Base-by-base conservation (phyloP, 1,284 basidiomycete genomes). In the Anthracocystis setariae region DNA sequence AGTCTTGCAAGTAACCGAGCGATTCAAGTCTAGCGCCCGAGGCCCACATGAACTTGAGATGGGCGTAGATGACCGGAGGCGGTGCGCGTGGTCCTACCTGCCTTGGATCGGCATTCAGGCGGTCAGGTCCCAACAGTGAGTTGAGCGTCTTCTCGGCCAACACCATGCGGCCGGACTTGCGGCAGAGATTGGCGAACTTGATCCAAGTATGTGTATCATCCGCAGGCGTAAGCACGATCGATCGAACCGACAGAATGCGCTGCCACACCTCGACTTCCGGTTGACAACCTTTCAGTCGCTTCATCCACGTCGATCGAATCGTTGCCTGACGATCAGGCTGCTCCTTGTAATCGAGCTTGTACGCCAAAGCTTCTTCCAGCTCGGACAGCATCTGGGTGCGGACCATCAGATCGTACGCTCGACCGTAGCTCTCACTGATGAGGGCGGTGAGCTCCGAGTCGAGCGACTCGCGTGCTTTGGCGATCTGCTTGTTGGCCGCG, bases 241-340 rank as follows among this genome's bases (percentile, higher is more conserved):
- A 93, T 60, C 96, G 89, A 38, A 99, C 93, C 85, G 98, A 95
- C 17, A 99, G 85, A 46, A 98, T 93, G 21, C 95, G 90, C 84
- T 98, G 96, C 96, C 96, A 99, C 4, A 97, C 94, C 83, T 99
- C 96, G 18, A 98, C 96, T 75, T 98, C 96, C 17, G 93, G 92
- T 82, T 98, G 94, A 84, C 95, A 98, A 2, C 94, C 96, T 85
- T 93, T 91, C 40, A 99, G 84, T 63, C 92, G 93, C 76, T 71
- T 75, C 63, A 70, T 66, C 64, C 60, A 74, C 13, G 79, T 82
- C 9, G 74, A 59, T 3, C 81, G 77, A 50, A 82, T 82, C 32
- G 79, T 81, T 8, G 78, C 79, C 49, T 82, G 80, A 23, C 94
- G 89, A 72, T 96, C 93, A 2, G 93, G 92, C 77, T 98, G 94